These are phyloP conservation scores for Hyaloperonospora arabidopsidis DNA, from an alignment of 352 stramenopile species.

Conservation along the genomic window DNA sequence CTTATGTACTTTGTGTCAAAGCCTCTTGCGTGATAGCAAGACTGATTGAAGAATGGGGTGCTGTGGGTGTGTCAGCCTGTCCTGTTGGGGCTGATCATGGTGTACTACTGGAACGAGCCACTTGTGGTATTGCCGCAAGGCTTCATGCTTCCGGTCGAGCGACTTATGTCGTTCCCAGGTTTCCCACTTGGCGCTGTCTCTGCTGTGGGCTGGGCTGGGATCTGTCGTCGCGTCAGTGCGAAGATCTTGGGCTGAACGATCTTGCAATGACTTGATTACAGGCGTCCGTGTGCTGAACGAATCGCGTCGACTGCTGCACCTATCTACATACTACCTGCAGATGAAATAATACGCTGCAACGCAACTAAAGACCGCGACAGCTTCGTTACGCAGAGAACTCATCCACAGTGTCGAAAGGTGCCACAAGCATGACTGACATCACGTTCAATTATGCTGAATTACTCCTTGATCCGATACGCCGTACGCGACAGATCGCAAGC, in stretches of 20 bases:
- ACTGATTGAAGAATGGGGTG: background rate
- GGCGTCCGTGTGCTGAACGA: background rate
- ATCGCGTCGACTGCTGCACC: background rate
- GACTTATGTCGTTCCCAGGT: conserved; percentile 62
- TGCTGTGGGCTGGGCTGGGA: conserved; percentile 60
- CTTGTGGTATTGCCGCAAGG: conserved; percentile 64
- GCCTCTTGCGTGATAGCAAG: background rate
- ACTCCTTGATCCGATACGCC: conserved; percentile 19
- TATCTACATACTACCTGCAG: no score
- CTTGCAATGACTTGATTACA: background rate
- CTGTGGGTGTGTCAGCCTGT: conserved; percentile 33
- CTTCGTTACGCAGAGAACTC: conserved; percentile 13
- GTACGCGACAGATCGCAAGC: conserved; percentile 4
- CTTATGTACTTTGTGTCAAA: background rate
- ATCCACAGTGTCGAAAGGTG: background rate
- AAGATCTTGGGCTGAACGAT: conserved; percentile 51
- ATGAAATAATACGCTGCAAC: background rate
- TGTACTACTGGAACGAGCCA: conserved; percentile 76
- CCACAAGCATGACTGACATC: conserved; percentile 18
- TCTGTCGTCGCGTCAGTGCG: conserved; percentile 65
- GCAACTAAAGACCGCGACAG: conserved; percentile 9
- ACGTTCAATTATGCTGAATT: conserved; percentile 48
- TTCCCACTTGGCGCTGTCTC: conserved; percentile 73
- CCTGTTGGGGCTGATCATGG: conserved; percentile 40
- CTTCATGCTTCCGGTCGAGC: conserved; percentile 71